Evolutionary conservation across 2,329 filamentous ascomycete genomes (phyloP), one percentile per base, ranked within the genome.

Genomic region (Nakataea oryzae): DNA sequence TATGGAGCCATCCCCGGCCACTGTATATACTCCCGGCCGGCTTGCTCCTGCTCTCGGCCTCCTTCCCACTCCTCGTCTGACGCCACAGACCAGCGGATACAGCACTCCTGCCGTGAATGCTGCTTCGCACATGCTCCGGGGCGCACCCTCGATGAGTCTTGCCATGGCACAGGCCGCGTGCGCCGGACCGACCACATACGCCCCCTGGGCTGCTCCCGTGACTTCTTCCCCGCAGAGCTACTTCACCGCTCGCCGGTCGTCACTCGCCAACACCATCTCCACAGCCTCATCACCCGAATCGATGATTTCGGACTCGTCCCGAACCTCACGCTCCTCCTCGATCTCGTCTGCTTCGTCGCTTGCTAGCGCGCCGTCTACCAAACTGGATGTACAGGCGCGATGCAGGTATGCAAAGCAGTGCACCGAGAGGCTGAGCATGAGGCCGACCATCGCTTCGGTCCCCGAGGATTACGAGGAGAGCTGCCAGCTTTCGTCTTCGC

Each of bases 201-300:
- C 58, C 17, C 58, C 34, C 5, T 82, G 85, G 67, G 75, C 74
- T 54, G 70, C 70, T 27, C 73, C 75, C 17, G 74, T 75, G 63
- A 76, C 76, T 4, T 79, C 80, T 4, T 86, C 85, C 26, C 83
- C 84, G 29, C 77, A 79, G 67, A 76, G 74, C 66, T 79, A 80
- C 67, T 70, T 75, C 60, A 75, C 77, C 50, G 50, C 29, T 41
- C 84, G 85, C 64, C 83, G 84, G 64, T 86, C 84, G 17, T 87
- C 85, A 21, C 80, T 87, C 64, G 84, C 84, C 70, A 85, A 81
- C 69, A 85, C 85, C 24, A 76, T 85, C 67, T 87, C 85, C 29
- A 83, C 82, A 32, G 80, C 81, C 41, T 87, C 85, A 63, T 87
- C 85, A 30, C 85, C 85, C 65, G 85, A 87, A 70, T 87, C 85